A percentile compares a stretch with the other conserved stretches of the same genome.
These are phyloP conservation scores for Phytophthora palmivora DNA, from an alignment of 352 stramenopile genomes.

Conservation along the genomic window DNA sequence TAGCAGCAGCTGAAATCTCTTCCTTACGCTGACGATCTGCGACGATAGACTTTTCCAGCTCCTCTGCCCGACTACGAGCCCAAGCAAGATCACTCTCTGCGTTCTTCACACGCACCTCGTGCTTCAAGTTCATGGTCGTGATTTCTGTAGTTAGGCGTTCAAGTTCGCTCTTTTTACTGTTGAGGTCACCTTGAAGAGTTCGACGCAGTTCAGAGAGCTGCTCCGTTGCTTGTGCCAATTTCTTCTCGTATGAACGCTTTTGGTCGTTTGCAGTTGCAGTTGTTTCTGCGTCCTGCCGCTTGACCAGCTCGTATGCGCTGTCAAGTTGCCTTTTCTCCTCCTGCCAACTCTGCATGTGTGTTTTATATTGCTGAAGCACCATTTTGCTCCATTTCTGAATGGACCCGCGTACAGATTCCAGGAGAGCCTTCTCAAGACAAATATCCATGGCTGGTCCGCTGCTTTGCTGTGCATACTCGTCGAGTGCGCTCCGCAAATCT, in stretches of 20 bases:
- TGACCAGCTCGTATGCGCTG: slow-evolving; percentile 28
- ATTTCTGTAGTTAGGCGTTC: slow-evolving; percentile 52
- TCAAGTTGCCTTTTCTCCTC: slow-evolving; percentile 43
- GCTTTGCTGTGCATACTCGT: slow-evolving; percentile 43
- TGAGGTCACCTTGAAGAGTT: slow-evolving; percentile 49
- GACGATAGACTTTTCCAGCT: slow-evolving; percentile 49
- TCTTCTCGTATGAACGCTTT: slow-evolving; percentile 52
- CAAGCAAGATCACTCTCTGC: slow-evolving; percentile 63
- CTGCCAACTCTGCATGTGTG: slow-evolving; percentile 44
- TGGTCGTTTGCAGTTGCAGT: slow-evolving; percentile 49
- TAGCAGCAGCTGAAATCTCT: slow-evolving; percentile 38
- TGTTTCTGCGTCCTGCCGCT: slow-evolving; percentile 36
- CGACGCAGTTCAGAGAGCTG: slow-evolving; percentile 60
- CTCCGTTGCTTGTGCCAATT: slow-evolving; percentile 56
- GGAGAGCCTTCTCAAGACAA: slow-evolving; percentile 45
- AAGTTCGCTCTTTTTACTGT: slow-evolving; percentile 55
- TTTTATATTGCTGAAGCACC: slow-evolving; percentile 61
- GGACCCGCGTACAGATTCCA: slow-evolving; percentile 46
- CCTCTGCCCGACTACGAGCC: slow-evolving; percentile 54
- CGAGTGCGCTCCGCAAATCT: slow-evolving; percentile 49
- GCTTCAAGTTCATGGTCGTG: slow-evolving; percentile 66
- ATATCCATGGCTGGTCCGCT: slow-evolving; percentile 36
- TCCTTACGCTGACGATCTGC: slow-evolving; percentile 41
- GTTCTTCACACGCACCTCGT: slow-evolving; percentile 58
- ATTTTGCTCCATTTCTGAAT: slow-evolving; percentile 53